Evolutionary conservation across 176 grass and related monocot genomes (phyloP).

Genomic region (Oryza officinalis): DNA sequence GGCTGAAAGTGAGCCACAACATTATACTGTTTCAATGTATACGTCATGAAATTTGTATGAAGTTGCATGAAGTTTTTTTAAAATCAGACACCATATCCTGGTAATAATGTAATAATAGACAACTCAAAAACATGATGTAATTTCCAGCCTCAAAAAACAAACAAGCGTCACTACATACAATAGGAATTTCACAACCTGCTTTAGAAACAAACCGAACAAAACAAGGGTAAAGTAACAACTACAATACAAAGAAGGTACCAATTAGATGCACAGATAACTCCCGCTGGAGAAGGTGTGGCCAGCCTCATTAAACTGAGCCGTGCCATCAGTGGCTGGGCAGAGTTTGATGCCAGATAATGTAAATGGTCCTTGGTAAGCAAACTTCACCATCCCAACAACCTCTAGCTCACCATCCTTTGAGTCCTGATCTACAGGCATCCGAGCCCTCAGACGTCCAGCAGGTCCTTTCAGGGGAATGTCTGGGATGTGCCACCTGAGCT

Average conservation of each 20-base stretch:
- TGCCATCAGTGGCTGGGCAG: constrained; percentile 64
- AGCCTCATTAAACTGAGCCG: constrained; percentile 76
- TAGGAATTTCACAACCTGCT: constrained; percentile 36
- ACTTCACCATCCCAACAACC: constrained; percentile 83
- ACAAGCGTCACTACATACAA: constrained; percentile 47
- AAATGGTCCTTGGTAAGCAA: constrained; percentile 70
- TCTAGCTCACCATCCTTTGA: constrained; percentile 87
- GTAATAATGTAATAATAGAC: constrained; percentile 27
- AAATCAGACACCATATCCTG: constrained; percentile 24
- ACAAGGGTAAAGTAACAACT: constrained; percentile 11
- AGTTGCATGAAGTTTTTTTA: neutral
- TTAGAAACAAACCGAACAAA: constrained; percentile 44
- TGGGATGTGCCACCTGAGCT: constrained; percentile 87
- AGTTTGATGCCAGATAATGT: constrained; percentile 89
- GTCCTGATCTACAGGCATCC: constrained; percentile 94
- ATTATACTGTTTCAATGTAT: neutral
- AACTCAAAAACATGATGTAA: constrained; percentile 32
- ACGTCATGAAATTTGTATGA: neutral
- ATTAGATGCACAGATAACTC: constrained; percentile 81
- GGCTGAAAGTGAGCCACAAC: neutral
- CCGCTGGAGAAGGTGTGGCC: constrained; percentile 84
- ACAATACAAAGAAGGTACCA: constrained; percentile 43
- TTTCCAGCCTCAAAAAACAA: constrained; percentile 39
- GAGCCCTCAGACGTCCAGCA: constrained; percentile 62
- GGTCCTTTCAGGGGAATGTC: constrained; percentile 80